Evolutionary conservation across 2,329 filamentous ascomycete genomes (phyloP).

Genomic region (Microthyrium microscopicum): DNA sequence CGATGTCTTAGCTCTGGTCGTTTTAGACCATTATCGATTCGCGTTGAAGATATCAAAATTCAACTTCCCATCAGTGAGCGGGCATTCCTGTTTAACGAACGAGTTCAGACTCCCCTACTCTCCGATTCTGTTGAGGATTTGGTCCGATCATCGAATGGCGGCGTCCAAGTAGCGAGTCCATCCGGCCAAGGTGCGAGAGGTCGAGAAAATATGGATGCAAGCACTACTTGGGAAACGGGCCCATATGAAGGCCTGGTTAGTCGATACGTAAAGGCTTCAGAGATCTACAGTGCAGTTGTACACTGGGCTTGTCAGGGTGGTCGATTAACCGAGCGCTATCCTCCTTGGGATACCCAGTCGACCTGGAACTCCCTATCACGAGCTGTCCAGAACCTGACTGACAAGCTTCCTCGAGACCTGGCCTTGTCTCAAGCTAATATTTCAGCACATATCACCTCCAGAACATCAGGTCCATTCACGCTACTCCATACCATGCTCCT

Average conservation of each 20-base stretch:
- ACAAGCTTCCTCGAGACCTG: constrained; percentile 37
- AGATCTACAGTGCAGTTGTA: constrained; percentile 39
- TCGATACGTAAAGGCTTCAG: constrained; percentile 35
- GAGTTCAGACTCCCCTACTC: constrained; percentile 35
- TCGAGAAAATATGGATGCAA: no score
- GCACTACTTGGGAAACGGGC: constrained; percentile 36
- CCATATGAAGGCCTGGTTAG: constrained; percentile 30
- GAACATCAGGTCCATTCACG: constrained; percentile 47
- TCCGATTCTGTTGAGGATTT: constrained; percentile 24
- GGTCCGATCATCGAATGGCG: constrained; percentile 15
- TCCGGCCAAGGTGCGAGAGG: not conserved
- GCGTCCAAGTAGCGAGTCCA: constrained; percentile 20
- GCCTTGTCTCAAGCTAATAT: constrained; percentile 45
- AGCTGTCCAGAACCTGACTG: constrained; percentile 37
- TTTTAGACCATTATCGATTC: constrained; percentile 42
- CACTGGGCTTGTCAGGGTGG: constrained; percentile 42
- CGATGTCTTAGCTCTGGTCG: constrained; percentile 50
- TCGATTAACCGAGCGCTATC: constrained; percentile 33
- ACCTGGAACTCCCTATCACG: constrained; percentile 37
- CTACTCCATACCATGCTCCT: constrained; percentile 50
- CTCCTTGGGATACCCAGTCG: constrained; percentile 43
- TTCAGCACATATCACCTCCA: constrained; percentile 46
- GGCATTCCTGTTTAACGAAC: constrained; percentile 44
- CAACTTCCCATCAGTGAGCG: constrained; percentile 52
- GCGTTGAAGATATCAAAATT: constrained; percentile 42